These are phyloP conservation scores for Hortaea werneckii DNA, from an alignment of 2,329 filamentous ascomycete species.

Conservation along the genomic window DNA sequence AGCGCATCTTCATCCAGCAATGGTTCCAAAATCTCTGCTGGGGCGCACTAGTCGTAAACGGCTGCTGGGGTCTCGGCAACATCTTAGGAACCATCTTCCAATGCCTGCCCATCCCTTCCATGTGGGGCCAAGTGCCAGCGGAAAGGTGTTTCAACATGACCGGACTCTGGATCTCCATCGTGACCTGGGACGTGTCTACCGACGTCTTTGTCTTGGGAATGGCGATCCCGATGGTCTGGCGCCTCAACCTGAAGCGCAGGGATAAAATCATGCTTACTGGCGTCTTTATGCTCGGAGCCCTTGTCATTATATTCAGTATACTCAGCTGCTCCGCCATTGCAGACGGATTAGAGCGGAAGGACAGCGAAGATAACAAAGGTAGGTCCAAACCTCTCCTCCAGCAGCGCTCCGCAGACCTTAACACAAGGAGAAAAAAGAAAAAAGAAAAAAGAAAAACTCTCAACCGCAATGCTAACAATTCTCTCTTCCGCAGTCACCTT, in stretches of 20 bases:
- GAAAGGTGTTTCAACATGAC: background rate
- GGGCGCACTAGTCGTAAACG: background rate
- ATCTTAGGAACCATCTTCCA: background rate
- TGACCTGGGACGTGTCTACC: background rate
- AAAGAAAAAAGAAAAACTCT: background rate
- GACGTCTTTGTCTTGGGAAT: constrained; percentile 1
- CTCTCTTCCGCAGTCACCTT: background rate
- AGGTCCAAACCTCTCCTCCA: background rate
- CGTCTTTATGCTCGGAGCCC: background rate
- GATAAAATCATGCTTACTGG: background rate
- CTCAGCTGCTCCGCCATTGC: constrained; percentile 1
- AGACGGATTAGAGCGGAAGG: background rate
- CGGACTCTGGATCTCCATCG: constrained; percentile 2
- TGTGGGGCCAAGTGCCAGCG: background rate
- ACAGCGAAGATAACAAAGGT: background rate
- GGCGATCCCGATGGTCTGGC: constrained; percentile 1
- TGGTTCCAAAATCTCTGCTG: constrained; percentile 1
- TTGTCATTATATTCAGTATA: constrained; percentile 1
- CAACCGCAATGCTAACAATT: background rate
- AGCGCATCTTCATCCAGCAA: constrained; percentile 1
- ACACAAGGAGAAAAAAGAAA: background rate
- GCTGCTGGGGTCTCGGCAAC: constrained; percentile 1
- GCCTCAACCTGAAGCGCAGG: background rate
- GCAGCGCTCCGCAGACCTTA: background rate
- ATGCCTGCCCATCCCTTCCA: background rate